Percentiles rank a stretch among this genome's conserved stretches.
Conservation (phyloP, 139 green algal species). For the Coelastrella sp. region DNA sequence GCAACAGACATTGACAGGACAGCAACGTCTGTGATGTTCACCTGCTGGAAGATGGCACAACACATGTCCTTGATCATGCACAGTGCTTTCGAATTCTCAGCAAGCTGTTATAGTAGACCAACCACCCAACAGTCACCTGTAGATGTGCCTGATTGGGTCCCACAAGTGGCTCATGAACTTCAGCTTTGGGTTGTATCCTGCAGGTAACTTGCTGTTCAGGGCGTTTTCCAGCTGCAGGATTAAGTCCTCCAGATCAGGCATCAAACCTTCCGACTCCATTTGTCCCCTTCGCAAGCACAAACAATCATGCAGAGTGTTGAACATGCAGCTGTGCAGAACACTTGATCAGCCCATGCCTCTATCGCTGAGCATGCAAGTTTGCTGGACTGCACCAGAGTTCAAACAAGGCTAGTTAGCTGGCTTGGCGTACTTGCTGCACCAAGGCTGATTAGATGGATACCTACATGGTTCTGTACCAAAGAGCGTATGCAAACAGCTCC, state of each 20-base stretch:
- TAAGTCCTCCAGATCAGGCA: slow-evolving; percentile 43
- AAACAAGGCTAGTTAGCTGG: no score
- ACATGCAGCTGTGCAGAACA: no score
- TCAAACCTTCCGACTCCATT: not conserved
- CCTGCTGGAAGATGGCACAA: no score
- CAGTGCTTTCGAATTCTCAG: no score
- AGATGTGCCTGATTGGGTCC: slow-evolving; percentile 56
- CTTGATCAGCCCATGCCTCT: no score
- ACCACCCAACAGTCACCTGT: slow-evolving; percentile 17
- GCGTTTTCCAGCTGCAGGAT: not conserved
- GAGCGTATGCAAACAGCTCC: slow-evolving; percentile 52
- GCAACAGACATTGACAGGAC: not conserved
- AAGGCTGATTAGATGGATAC: no score
- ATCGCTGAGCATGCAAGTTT: no score
- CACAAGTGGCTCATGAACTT: slow-evolving; percentile 50
- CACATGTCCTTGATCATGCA: no score
- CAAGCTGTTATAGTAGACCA: no score
- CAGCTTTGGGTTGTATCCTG: slow-evolving; percentile 27
- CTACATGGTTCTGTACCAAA: slow-evolving; percentile 47
- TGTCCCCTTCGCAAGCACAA: not conserved
- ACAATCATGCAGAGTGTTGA: not conserved
- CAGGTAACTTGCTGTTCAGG: not conserved
- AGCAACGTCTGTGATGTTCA: not conserved
- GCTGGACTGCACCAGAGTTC: no score
- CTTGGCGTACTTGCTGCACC: no score